Conservation (phyloP, 305 asterid genomes). For the Euphrasia arctica region DNA sequence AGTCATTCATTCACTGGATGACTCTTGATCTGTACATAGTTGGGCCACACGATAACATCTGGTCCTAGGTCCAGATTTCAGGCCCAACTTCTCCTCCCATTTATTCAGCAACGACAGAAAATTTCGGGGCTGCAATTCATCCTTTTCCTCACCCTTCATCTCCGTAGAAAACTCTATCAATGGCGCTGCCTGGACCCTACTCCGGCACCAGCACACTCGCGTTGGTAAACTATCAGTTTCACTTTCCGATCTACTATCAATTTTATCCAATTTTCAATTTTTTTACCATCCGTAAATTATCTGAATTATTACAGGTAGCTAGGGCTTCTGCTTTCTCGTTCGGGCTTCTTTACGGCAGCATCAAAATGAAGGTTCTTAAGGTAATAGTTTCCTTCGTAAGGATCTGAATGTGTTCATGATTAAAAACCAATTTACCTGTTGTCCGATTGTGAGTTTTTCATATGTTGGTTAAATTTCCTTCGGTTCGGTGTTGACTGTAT, state of each 20-base stretch:
- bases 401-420: no score
- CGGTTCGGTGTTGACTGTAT: conserved; percentile 3
- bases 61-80: neutral
- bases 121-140: neutral
- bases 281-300: neutral
- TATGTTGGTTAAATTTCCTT: neutral
- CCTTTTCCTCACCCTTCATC: neutral
- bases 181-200: conserved; percentile 75
- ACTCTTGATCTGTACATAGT: no score
- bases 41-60: neutral
- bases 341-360: conserved; percentile 62
- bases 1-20: no score
- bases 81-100: neutral
- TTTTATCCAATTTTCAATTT: neutral
- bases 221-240: conserved; percentile 37
- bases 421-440: neutral
- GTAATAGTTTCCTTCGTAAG: conserved; percentile 27
- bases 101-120: neutral
- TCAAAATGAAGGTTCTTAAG: conserved; percentile 72
- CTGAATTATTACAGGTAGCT: conserved; percentile 53
- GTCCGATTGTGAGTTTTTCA: neutral
- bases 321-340: conserved; percentile 74
- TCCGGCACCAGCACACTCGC: conserved; percentile 80
- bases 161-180: conserved; percentile 27
- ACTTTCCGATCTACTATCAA: conserved; percentile 11